These are phyloP conservation scores for Fragilaria crotonensis DNA, from an alignment of 108 stramenopile species.

Conservation along the genomic window DNA sequence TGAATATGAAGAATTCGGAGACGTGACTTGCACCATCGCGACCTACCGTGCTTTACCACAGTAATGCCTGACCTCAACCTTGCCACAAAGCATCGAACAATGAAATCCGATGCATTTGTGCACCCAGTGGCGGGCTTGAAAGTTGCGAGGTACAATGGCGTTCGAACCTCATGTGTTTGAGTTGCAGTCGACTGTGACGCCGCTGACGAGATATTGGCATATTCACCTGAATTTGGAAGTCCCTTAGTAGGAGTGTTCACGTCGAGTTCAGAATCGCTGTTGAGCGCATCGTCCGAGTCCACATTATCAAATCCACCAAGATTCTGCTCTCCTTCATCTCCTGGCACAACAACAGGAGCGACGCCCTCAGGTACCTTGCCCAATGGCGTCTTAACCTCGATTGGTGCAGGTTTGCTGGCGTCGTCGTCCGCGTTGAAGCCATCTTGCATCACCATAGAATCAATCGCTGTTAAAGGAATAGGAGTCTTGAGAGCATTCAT, in stretches of 20 bases:
- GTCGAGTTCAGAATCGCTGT: constrained; percentile 11
- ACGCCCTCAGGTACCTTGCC: constrained; percentile 7
- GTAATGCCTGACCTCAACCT: constrained; percentile 76
- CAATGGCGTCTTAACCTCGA: constrained; percentile 4
- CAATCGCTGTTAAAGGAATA: neutral
- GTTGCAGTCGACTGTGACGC: constrained; percentile 75
- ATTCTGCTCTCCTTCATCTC: constrained; percentile 8
- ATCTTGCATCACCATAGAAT: neutral
- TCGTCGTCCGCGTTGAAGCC: constrained; percentile 8
- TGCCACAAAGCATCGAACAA: constrained; percentile 89
- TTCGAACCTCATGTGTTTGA: constrained; percentile 79
- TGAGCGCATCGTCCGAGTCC: constrained; percentile 20
- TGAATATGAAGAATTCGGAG: constrained; percentile 82
- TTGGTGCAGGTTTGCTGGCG: constrained; percentile 7
- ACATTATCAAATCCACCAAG: constrained; percentile 3
- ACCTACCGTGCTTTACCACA: constrained; percentile 84
- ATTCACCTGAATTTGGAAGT: neutral
- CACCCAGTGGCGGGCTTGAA: constrained; percentile 89
- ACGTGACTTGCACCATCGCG: constrained; percentile 84
- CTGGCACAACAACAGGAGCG: constrained; percentile 19
- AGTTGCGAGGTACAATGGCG: constrained; percentile 83
- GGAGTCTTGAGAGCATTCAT: neutral
- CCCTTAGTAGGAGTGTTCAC: neutral
- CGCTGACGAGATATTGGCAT: constrained; percentile 32
- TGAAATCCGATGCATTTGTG: constrained; percentile 88